Evolutionary conservation across 2,329 filamentous ascomycete species (phyloP).

Genomic region (Fusarium oligoseptatum): DNA sequence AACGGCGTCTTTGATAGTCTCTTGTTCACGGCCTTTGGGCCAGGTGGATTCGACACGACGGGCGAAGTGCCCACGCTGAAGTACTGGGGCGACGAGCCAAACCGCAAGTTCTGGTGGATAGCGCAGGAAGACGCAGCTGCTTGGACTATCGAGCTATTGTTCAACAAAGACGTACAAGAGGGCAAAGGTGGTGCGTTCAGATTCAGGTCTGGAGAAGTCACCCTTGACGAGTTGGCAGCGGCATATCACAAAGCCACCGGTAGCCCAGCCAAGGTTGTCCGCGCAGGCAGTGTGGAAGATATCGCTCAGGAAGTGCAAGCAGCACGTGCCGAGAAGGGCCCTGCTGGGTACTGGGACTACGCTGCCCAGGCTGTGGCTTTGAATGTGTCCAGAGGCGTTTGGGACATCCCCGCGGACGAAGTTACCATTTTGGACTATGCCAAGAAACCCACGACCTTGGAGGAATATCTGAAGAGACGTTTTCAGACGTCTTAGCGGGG

Average conservation of each 20-base stretch:
- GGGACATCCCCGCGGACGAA: neutral
- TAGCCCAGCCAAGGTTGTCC: neutral
- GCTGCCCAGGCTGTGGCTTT: neutral
- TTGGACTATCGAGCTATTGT: conserved; percentile 8
- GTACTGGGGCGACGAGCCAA: conserved; percentile 3
- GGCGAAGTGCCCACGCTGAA: neutral
- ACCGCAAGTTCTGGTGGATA: conserved; percentile 1
- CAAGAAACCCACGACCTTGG: conserved; percentile 23
- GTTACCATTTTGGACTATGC: neutral
- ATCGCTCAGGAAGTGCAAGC: neutral
- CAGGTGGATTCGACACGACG: neutral
- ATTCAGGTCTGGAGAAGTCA: conserved; percentile 2
- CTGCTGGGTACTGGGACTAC: neutral
- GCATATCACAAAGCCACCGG: neutral
- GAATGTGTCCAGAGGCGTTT: neutral
- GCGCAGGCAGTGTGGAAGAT: neutral
- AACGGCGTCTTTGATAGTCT: conserved; percentile 1
- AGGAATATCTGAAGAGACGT: neutral
- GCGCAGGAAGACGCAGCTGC: conserved; percentile 1
- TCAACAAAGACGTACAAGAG: neutral
- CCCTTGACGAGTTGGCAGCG: neutral
- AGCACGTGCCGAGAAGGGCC: neutral
- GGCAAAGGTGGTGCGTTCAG: conserved; percentile 1
- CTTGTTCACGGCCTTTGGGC: neutral
- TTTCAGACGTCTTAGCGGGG: neutral